Evolutionary conservation across 495 filamentous ascomycete species (phyloP).

Genomic region (Massariosphaeria phaeospora): DNA sequence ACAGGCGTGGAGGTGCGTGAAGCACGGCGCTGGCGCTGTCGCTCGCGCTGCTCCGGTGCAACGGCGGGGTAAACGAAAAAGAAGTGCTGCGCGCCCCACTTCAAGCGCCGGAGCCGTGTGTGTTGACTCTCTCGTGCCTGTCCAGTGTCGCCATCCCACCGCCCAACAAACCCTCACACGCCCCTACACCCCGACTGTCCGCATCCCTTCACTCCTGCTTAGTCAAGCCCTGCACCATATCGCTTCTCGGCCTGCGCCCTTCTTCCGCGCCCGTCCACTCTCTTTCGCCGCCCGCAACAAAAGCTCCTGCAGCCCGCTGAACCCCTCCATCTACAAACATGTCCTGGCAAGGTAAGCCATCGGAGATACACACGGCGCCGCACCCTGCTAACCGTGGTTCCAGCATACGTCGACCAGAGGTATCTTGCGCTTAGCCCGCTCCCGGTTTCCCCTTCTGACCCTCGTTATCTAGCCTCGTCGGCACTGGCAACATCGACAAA

Average conservation of each 20-base stretch:
- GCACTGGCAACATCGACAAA: constrained; percentile 75
- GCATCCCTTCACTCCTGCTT: constrained; percentile 2
- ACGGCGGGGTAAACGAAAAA: constrained; percentile 11
- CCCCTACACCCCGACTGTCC: no score
- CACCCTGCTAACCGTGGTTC: constrained; percentile 4
- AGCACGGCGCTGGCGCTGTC: no score
- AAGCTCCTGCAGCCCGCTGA: constrained; percentile 9
- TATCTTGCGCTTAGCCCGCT: constrained; percentile 38
- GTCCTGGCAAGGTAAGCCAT: constrained; percentile 59
- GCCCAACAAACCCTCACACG: constrained; percentile 21
- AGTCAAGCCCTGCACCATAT: constrained; percentile 5
- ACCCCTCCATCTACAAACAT: constrained; percentile 39
- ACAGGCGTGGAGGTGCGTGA: constrained; percentile 30
- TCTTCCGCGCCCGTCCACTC: background rate
- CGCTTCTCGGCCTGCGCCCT: background rate
- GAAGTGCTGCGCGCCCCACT: constrained; percentile 14
- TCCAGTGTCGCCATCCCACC: background rate
- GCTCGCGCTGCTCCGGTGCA: constrained; percentile 2
- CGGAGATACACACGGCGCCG: constrained; percentile 8
- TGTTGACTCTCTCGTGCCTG: background rate
- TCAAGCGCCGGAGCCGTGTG: background rate
- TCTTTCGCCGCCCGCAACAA: background rate
- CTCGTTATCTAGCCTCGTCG: constrained; percentile 61
- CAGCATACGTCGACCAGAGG: constrained; percentile 66
- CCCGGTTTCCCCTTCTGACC: constrained; percentile 27